phyloP scores from a whole-genome alignment of 768 basidiomycete species.

The Lentinula lateritia region DNA sequence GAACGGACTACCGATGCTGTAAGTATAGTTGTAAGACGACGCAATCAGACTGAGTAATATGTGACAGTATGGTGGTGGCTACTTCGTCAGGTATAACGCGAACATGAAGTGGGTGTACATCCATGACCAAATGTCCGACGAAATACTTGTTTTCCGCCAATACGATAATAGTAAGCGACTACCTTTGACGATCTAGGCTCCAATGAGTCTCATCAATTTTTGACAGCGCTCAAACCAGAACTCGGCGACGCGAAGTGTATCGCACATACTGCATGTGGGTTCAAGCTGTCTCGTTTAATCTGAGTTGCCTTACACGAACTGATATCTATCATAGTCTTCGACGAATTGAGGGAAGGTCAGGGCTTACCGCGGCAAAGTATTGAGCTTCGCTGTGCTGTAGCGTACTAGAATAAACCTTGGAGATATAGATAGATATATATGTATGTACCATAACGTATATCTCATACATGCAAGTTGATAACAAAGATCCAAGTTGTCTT shows the following conservation, averaged over 20 bases:
- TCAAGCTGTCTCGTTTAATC: no score
- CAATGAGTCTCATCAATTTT: not conserved
- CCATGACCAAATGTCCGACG: conserved; percentile 7
- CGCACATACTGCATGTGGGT: conserved; percentile 7
- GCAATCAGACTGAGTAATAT: not conserved
- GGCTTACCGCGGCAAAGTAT: conserved; percentile 6
- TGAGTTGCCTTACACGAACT: not conserved
- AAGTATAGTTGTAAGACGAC: not conserved
- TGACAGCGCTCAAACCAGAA: not conserved
- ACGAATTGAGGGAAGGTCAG: conserved; percentile 5
- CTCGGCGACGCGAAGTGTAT: conserved; percentile 1
- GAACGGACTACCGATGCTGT: conserved; percentile 5
- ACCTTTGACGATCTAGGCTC: no score
- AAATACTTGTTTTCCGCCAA: conserved; percentile 7
- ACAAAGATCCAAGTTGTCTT: no score
- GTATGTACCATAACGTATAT: no score
- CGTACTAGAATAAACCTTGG: not conserved
- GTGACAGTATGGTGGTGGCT: conserved; percentile 7
- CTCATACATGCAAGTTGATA: no score
- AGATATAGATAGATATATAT: no score
- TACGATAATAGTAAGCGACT: conserved; percentile 5
- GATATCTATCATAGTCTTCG: not conserved
- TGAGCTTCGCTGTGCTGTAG: conserved; percentile 8
- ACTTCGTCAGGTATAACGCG: conserved; percentile 5
- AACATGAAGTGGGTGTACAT: conserved; percentile 8